Base-by-base conservation (phyloP, 1,284 basidiomycete species). In the Megacollybia platyphylla region DNA sequence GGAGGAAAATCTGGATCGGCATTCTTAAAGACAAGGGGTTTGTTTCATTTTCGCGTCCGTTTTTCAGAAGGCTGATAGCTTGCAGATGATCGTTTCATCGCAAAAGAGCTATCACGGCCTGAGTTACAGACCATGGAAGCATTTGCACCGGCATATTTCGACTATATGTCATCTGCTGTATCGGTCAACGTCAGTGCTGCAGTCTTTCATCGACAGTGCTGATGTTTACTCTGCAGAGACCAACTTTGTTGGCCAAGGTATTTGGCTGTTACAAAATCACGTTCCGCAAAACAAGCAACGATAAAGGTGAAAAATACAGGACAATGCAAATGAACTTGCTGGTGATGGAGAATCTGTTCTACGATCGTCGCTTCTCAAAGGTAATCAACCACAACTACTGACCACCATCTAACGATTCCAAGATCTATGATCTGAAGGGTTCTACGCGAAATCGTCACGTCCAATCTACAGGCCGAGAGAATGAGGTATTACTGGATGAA, bases 301-400 rank as follows among this genome's bases (percentile, higher is more conserved):
- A 81, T 48, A 73, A 65, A 46, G 67, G 67, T 9, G 73, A 67
- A 39, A 83, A 76, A 54, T 75, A 82, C 2, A 88, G 88, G 57
- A 75, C 80, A 6, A 87, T 87, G 17, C 81, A 92, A 55, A 91
- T 97, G 84, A 97, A 97, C 56, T 70, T 97, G 20, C 67, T 97
- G 36, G 90, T 98, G 43, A 97, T 97, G 90, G 90, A 99, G 62
- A 98, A 98, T 54, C 70, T 98, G 9, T 94, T 97, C 57, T 94
- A 96, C 58, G 87, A 92, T 50, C 78, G 88, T 46, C 74, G 80
- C 6, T 92, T 94, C 53, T 77, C 83, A 7, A 90, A 84, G 69
- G 89, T 87, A 53, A 37, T 9, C 7, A 4, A 5, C 37, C 26
- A 13, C 18, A 10, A 9, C 2, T 17, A 8, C n/a, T 28, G 40